A percentile compares a stretch with the other conserved stretches of the same genome.
phyloP scores from a whole-genome alignment of 257 asterid genomes.

The Rhazya stricta region DNA sequence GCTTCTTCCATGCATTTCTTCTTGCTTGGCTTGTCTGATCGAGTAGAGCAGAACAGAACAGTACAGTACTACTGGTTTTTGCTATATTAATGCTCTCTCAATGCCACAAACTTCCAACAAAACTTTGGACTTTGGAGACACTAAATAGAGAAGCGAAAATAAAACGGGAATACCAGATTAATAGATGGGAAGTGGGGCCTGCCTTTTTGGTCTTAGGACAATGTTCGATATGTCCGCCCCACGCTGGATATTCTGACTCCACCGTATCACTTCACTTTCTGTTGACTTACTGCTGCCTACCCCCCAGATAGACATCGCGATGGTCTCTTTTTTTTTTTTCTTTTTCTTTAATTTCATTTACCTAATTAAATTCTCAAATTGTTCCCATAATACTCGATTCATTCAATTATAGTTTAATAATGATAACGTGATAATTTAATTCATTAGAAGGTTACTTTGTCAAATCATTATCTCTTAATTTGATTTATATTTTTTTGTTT shows the following conservation, averaged over 20 bases:
- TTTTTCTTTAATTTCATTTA: too few relatives aligned
- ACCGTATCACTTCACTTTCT: neutral
- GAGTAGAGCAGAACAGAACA: neutral
- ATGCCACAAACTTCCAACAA: neutral
- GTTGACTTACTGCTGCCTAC: neutral
- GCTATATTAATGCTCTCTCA: neutral
- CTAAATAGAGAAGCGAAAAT: too few relatives aligned
- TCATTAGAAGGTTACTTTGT: too few relatives aligned
- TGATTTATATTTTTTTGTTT: too few relatives aligned
- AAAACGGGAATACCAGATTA: too few relatives aligned
- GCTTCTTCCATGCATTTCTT: neutral
- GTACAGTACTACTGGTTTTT: neutral
- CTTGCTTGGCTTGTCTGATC: neutral
- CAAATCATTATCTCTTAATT: too few relatives aligned
- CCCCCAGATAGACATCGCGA: neutral
- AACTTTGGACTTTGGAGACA: neutral
- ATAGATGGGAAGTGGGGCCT: neutral
- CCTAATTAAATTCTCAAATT: too few relatives aligned
- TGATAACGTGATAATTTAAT: too few relatives aligned
- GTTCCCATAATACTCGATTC: too few relatives aligned
- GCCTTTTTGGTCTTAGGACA: neutral
- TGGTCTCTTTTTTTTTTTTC: neutral
- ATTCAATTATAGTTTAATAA: too few relatives aligned
- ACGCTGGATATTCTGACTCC: conserved; percentile 2
- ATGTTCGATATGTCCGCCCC: neutral